Conservation (phyloP, 2,329 filamentous ascomycete species). For the Xylaria sp. region DNA sequence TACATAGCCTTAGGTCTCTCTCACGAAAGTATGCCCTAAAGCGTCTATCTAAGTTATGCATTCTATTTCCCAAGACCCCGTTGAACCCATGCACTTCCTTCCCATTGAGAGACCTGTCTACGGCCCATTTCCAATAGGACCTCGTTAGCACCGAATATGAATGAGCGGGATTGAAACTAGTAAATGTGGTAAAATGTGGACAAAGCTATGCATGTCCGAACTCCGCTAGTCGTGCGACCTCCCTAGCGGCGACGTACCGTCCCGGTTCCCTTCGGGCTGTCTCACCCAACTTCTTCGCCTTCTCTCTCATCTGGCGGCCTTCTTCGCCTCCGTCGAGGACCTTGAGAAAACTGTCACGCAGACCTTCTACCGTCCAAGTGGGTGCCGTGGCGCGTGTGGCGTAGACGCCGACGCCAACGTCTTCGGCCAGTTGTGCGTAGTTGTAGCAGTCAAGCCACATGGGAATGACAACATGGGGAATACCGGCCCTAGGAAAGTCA, state of each 20-base stretch:
- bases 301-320: background rate
- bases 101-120: background rate
- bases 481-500: conserved; percentile 19
- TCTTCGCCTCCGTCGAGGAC: conserved; percentile 12
- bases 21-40: no score
- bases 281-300: conserved; percentile 17
- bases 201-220: conserved; percentile 4
- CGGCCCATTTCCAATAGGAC: background rate
- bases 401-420: conserved; percentile 21
- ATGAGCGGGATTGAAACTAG: background rate
- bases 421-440: conserved; percentile 25
- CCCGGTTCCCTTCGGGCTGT: conserved; percentile 19
- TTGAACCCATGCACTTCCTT: background rate
- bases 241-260: conserved; percentile 21
- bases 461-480: conserved; percentile 26
- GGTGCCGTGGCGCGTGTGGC: conserved; percentile 17
- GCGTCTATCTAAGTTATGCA: background rate
- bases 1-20: no score
- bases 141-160: background rate
- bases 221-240: conserved; percentile 24
- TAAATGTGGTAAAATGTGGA: no score
- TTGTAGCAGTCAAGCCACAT: conserved; percentile 29
- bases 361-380: conserved; percentile 19
- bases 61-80: background rate
- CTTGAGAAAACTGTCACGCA: conserved; percentile 19